These are phyloP conservation scores for Leccinum rimulosum DNA, from an alignment of 768 basidiomycete genomes.

Conservation along the genomic window DNA sequence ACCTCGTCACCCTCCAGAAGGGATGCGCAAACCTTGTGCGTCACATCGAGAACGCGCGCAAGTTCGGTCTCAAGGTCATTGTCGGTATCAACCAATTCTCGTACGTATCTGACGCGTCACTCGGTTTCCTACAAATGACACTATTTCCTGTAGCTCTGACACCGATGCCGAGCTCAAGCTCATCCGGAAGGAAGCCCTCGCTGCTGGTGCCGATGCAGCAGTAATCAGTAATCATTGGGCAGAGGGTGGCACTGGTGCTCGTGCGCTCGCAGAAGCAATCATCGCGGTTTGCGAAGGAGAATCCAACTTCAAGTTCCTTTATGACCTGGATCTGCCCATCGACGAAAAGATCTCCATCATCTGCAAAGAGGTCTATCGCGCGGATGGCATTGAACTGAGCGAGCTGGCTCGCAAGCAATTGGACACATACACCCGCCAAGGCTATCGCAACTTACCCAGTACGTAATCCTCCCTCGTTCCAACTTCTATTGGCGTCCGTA, in stretches of 20 bases:
- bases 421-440: constrained; percentile 89
- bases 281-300: constrained; percentile 79
- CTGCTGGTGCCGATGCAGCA: constrained; percentile 90
- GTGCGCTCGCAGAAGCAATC: constrained; percentile 89
- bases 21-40: constrained; percentile 91
- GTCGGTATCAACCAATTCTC: constrained; percentile 94
- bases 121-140: not conserved
- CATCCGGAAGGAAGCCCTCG: constrained; percentile 73
- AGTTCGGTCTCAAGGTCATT: constrained; percentile 95
- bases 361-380: constrained; percentile 89
- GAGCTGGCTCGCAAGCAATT: constrained; percentile 83
- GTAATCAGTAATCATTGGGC: constrained; percentile 99
- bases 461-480: constrained; percentile 28
- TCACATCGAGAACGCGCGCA: constrained; percentile 93
- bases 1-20: constrained; percentile 83
- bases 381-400: constrained; percentile 85
- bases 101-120: constrained; percentile 47
- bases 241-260: constrained; percentile 87
- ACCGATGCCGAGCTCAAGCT: constrained; percentile 86
- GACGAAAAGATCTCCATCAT: constrained; percentile 88
- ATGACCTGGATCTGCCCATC: constrained; percentile 79
- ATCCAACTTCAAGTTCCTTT: constrained; percentile 90
- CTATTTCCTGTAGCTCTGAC: constrained; percentile 59
- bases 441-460: constrained; percentile 78
- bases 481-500: too few species aligned